These are phyloP conservation scores for Phellopilus nigrolimitatus DNA, from an alignment of 1,284 basidiomycete genomes.

Conservation along the genomic window DNA sequence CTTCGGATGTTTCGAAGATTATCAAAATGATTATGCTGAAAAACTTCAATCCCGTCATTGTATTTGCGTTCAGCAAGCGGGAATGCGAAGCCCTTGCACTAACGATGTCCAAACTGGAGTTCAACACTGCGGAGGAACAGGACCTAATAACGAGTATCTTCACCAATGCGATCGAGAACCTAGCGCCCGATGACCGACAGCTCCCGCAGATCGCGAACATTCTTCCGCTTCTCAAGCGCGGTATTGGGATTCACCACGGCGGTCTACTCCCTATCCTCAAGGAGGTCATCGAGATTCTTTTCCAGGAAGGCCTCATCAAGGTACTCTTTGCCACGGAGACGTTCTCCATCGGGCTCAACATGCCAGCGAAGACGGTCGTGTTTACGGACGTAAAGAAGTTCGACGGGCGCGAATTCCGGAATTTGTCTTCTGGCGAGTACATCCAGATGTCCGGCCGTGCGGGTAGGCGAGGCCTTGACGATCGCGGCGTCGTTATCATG, in stretches of 20 bases:
- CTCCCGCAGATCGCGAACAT: constrained; percentile 95
- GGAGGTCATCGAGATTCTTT: constrained; percentile 98
- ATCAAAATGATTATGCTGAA: constrained; percentile 99
- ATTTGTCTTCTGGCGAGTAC: constrained; percentile 88
- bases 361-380: constrained; percentile 99
- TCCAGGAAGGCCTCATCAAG: constrained; percentile 99
- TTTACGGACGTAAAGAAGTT: constrained; percentile 96
- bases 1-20: constrained; percentile 96
- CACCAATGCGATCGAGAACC: constrained; percentile 89
- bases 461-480: constrained; percentile 94
- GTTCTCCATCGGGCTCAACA: constrained; percentile 98
- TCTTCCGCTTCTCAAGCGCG: constrained; percentile 89
- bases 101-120: constrained; percentile 92
- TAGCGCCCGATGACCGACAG: constrained; percentile 83
- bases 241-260: constrained; percentile 98
- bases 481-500: constrained; percentile 99
- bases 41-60: constrained; percentile 97
- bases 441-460: constrained; percentile 99
- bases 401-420: constrained; percentile 92
- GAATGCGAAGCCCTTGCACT: constrained; percentile 95
- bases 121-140: constrained; percentile 93
- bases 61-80: constrained; percentile 98
- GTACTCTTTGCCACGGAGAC: constrained; percentile 99
- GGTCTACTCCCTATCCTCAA: constrained; percentile 97
- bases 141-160: constrained; percentile 88